These are phyloP conservation scores for Raphanus raphanistrum DNA, from an alignment of 345 rosid species.

Conservation along the genomic window DNA sequence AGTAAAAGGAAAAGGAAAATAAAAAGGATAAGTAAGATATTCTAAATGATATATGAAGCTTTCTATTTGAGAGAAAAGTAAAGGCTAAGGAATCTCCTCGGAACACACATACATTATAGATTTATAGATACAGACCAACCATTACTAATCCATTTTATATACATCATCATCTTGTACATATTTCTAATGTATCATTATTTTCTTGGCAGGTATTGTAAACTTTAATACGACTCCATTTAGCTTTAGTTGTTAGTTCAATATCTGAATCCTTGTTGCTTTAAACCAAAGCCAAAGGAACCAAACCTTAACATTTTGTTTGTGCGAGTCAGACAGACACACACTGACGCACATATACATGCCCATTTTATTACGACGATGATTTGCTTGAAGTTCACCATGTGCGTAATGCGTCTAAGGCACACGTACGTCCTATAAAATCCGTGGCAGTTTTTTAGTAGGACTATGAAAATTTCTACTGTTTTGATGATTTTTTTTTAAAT, in stretches of 20 bases:
- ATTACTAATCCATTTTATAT: constrained; percentile 10
- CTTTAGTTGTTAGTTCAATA: constrained; percentile 32
- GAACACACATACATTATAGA: neutral
- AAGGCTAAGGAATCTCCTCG: constrained; percentile 34
- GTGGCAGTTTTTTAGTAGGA: neutral
- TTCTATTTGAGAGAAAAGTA: constrained; percentile 31
- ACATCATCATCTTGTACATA: neutral
- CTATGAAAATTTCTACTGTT: neutral
- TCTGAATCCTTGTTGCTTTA: constrained; percentile 33
- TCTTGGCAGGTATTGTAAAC: constrained; percentile 9
- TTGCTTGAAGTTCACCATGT: constrained; percentile 19
- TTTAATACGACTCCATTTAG: constrained; percentile 22
- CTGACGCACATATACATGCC: neutral
- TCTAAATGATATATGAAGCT: constrained; percentile 21
- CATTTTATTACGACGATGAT: neutral
- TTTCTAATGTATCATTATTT: neutral
- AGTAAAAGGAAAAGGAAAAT: neutral
- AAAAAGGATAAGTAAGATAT: constrained; percentile 12
- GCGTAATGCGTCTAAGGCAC: constrained; percentile 9
- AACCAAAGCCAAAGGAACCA: constrained; percentile 39
- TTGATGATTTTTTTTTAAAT: neutral
- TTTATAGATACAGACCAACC: constrained; percentile 20
- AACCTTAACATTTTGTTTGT: constrained; percentile 17
- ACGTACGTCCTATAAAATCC: constrained; percentile 4
- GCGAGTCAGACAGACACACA: constrained; percentile 10